A percentile compares a stretch with the other conserved stretches of the same genome.
Conservation (phyloP, 495 filamentous ascomycete genomes). For the Choiromyces venosus region DNA sequence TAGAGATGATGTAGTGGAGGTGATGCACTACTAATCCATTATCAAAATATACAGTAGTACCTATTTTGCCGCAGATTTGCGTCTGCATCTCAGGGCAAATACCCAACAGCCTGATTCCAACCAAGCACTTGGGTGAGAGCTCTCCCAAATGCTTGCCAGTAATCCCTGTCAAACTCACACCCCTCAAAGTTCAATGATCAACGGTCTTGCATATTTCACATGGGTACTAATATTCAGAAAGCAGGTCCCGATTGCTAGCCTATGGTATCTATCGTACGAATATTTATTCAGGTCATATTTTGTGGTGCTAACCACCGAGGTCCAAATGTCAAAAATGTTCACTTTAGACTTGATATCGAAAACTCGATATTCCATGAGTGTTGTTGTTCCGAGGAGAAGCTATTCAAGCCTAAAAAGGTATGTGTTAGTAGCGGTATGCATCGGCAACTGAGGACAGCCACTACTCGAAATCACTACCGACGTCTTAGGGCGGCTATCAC, state of each 20-base stretch:
- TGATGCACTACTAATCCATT: not conserved
- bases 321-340: not conserved
- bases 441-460: not conserved
- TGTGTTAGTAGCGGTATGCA: not conserved
- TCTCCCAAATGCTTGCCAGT: not conserved
- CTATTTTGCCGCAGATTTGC: not conserved
- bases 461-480: not conserved
- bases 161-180: not conserved
- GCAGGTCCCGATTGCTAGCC: not conserved
- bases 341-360: not conserved
- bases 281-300: not conserved
- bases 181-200: not conserved
- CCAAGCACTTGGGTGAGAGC: not conserved
- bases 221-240: not conserved
- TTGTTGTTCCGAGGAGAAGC: not conserved
- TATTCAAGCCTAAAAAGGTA: not conserved
- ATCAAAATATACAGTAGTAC: not conserved
- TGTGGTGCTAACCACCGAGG: not conserved
- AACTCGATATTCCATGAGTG: not conserved
- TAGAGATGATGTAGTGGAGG: not conserved
- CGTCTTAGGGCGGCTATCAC: not conserved
- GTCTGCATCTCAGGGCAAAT: not conserved
- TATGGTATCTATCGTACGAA: not conserved
- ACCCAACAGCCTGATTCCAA: not conserved
- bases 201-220: not conserved